Base-by-base conservation (phyloP, 352 stramenopile genomes). In the Globisporangium perplexum region DNA sequence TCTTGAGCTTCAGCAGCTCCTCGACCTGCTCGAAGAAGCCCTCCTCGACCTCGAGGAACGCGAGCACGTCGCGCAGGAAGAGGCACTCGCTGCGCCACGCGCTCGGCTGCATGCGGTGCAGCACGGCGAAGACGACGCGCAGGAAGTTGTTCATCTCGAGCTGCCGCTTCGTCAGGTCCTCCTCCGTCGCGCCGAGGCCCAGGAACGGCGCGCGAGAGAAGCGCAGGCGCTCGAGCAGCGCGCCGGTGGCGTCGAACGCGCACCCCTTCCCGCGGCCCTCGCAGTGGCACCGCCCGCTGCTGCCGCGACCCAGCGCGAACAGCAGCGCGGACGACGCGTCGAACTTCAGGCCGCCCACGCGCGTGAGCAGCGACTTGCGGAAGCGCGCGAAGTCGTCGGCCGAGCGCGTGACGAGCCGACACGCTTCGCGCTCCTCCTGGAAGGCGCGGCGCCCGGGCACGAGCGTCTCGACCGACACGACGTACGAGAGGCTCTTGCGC, bases 131-230 rank as follows among this genome's bases (percentile, higher is more conserved):
- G 54, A 94, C 74, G 56, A 89, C 80, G 47, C 73, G 75, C 41
- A 94, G 56, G 53, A 94, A 94, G 55, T 85, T 88, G 68, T 90
- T 80, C 76, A 92, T 87, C 68, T 94, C 81, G 30, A 55, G 51
- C 55, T 91, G 79, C 30, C 80, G 77, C 57, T 77, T 87, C 10
- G 55, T 74, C 1, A 90, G 59, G 56, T 89, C 72, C 8, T 59
- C 52, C 36, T 81, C 68, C 18, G 66, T 65, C 44, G 57, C 73
- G 39, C 72, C 63, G 26, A 87, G 49, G 30, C 74, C 69, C 22
- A 92, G 69, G 57, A 90, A 85, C 14, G 74, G 79, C 77, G 85
- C 86, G 24, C 78, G 74, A 44, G 75, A 83, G 65, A 92, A 90
- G 20, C 77, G 80, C 49, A 89, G 72, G 3, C 77, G 74, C 55